Evolutionary conservation across 345 rosid genomes (phyloP).

Genomic region (Eucalyptus caleyi): DNA sequence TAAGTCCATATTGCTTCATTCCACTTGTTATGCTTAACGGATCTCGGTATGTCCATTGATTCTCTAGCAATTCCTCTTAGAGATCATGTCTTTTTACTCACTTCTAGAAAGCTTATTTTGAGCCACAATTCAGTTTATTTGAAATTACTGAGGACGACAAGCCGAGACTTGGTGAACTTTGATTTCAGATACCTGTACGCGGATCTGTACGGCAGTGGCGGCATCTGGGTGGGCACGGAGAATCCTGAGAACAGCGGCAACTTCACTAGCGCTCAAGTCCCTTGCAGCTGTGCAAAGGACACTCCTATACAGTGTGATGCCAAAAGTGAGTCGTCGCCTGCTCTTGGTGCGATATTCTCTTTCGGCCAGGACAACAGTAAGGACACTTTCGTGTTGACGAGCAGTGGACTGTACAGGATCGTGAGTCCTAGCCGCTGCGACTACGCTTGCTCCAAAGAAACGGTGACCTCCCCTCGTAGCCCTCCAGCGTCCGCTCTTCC

Average conservation of each 20-base stretch:
- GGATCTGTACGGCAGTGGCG: constrained; percentile 46
- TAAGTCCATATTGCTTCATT: neutral
- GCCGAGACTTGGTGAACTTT: neutral
- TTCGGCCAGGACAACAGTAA: constrained; percentile 75
- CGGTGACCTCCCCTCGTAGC: neutral
- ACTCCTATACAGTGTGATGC: constrained; percentile 56
- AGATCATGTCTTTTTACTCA: neutral
- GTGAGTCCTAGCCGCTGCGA: constrained; percentile 75
- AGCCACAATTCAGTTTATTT: neutral
- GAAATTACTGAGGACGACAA: neutral
- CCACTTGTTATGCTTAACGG: neutral
- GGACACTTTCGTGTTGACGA: constrained; percentile 50
- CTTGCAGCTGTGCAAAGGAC: constrained; percentile 51
- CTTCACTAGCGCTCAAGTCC: constrained; percentile 35
- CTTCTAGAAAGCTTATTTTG: too few species aligned
- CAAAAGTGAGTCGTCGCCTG: constrained; percentile 28
- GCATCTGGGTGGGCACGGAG: constrained; percentile 64
- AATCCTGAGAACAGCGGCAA: constrained; percentile 65
- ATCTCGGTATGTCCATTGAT: neutral
- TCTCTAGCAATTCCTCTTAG: neutral
- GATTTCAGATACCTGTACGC: constrained; percentile 66
- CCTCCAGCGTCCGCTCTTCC: neutral
- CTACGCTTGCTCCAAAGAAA: constrained; percentile 65
- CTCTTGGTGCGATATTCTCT: constrained; percentile 65
- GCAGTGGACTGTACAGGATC: constrained; percentile 67